These are phyloP conservation scores for Backusella circina DNA, from an alignment of 192 early-diverging fungal genomes.

Conservation along the genomic window DNA sequence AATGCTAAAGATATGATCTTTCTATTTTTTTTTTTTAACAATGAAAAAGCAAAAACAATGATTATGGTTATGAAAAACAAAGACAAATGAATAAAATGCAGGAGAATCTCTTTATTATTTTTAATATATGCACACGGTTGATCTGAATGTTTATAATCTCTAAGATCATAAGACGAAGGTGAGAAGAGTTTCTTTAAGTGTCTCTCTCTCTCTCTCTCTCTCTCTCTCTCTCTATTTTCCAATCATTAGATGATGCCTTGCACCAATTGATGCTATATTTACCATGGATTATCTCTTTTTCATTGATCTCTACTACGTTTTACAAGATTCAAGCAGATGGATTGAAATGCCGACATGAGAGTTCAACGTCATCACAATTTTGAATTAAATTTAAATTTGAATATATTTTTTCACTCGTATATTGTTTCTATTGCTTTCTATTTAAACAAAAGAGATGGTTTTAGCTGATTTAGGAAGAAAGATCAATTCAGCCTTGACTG, in stretches of 20 bases:
- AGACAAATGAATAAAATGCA: not conserved
- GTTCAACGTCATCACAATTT: not conserved
- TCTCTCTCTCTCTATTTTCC: too few species aligned
- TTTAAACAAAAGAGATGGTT: conserved; percentile 55
- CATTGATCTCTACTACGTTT: not conserved
- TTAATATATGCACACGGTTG: not conserved
- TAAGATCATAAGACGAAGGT: too few species aligned
- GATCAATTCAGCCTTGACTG: conserved; percentile 79
- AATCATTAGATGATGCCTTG: too few species aligned
- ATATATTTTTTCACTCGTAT: not conserved
- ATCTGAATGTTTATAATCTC: not conserved
- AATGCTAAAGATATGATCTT: not conserved
- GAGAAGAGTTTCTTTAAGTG: too few species aligned
- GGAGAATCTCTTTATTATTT: not conserved
- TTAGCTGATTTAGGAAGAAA: conserved; percentile 88
- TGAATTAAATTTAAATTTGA: too few species aligned
- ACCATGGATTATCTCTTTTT: too few species aligned
- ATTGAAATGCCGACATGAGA: not conserved
- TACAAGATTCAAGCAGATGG: too few species aligned
- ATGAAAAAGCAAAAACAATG: too few species aligned
- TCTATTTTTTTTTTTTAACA: too few species aligned
- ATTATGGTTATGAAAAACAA: not conserved
- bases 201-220: too few species aligned
- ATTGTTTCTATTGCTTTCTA: not conserved
- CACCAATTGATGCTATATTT: too few species aligned